Evolutionary conservation across 2,329 filamentous ascomycete species (phyloP), one percentile per base, ranked within the genome.

Genomic region (Botryotinia convoluta): DNA sequence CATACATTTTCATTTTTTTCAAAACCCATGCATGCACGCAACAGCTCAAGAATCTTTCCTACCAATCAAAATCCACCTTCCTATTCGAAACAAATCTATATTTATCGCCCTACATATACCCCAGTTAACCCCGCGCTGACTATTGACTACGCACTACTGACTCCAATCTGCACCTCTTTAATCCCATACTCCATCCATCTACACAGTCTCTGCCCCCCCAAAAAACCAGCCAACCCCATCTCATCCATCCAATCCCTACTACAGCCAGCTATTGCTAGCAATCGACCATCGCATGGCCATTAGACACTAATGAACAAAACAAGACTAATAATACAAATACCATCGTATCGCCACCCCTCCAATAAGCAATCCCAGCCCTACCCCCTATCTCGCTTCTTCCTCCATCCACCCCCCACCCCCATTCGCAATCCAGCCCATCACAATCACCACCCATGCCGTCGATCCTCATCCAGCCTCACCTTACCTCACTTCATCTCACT

Each of bases 111-210:
- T 48, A n/a, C 35, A 54, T 18, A 29, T 10, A 63, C 61, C 61
- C 61, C n/a, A 63, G 37, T 45, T 26, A 67, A 67, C 63, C 63
- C 62, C 63, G 51, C 44, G 63, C 44, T 37, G 44, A 51, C 42
- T 29, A 54, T 32, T 35, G 32, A 51, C 62, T 29, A 22, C 42
- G 3, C 20, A 29, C n/a, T 64, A 12, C 42, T 9, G 42, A 29
- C n/a, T 48, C 48, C 62, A 45, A 45, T 32, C 39, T 26, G 42
- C 42, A 62, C 60, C 60, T 62, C 35, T n/a, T 16, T 54, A 18
- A 62, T 29, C 37, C 18, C 39, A 29, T n/a, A 63, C 35, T 7
- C 7, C 20, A 48, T 48, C 29, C 29, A 65, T 35, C 29, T 14
- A 26, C 29, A 39, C 9, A 6, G 8, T 60, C 3, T 42, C 39